phyloP scores from a whole-genome alignment of 2,329 filamentous ascomycete species.

The Pseudocercospora ulei region DNA sequence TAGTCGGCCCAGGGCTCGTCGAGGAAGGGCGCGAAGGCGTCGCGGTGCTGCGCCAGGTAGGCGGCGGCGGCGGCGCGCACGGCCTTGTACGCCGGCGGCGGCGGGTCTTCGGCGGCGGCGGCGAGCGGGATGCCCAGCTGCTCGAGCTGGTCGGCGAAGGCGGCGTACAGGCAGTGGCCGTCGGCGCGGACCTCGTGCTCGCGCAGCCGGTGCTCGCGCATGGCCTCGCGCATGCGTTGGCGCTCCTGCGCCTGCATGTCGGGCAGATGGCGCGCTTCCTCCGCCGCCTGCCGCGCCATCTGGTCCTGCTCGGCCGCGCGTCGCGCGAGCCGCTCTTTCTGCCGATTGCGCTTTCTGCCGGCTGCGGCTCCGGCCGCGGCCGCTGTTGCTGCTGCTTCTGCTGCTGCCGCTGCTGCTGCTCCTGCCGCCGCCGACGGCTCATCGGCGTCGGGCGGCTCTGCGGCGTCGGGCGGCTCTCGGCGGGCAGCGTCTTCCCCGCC shows the following conservation, averaged over 20 bases:
- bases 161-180: conserved; percentile 89
- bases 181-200: conserved; percentile 79
- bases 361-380: conserved; percentile 22
- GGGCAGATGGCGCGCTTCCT: conserved; percentile 65
- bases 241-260: conserved; percentile 63
- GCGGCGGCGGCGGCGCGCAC: conserved; percentile 63
- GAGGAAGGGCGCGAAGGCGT: conserved; percentile 78
- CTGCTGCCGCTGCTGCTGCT: neutral
- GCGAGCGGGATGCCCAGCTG: conserved; percentile 39
- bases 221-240: conserved; percentile 57
- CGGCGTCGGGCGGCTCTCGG: no score
- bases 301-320: conserved; percentile 77
- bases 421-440: neutral
- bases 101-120: conserved; percentile 15
- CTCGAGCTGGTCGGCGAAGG: conserved; percentile 75
- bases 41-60: conserved; percentile 63
- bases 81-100: conserved; percentile 47
- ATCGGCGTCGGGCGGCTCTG: conserved; percentile 11
- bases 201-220: conserved; percentile 53
- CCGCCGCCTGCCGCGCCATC: conserved; percentile 55
- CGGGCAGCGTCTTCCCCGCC: no score
- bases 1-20: conserved; percentile 70
- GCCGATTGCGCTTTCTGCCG: conserved; percentile 70
- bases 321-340: conserved; percentile 82
- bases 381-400: conserved; percentile 10